A percentile compares a stretch with the other conserved stretches of the same genome.
Evolutionary conservation across 1,139 yeast species (phyloP).

Genomic region (Debaryomycetaceae sp.): DNA sequence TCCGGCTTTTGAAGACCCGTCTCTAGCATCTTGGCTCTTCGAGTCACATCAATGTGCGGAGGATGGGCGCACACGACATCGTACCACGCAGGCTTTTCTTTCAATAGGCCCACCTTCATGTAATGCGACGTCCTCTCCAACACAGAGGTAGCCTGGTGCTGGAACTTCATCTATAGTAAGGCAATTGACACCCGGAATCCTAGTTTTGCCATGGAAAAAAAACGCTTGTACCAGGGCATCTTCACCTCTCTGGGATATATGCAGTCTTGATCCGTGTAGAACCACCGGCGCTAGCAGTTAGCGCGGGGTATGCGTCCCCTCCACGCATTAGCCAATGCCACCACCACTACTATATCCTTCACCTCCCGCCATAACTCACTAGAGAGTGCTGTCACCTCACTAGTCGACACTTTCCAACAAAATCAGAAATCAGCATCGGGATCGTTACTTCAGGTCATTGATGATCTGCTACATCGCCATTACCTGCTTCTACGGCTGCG

Average conservation of each 20-base stretch:
- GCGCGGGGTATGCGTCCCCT: too few relatives aligned
- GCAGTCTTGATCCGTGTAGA: too few relatives aligned
- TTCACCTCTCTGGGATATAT: too few relatives aligned
- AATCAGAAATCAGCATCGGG: too few relatives aligned
- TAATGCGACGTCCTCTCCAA: constrained; percentile 69
- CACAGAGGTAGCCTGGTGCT: constrained; percentile 57
- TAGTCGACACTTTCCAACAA: too few relatives aligned
- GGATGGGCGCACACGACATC: constrained; percentile 74
- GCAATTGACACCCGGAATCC: too few relatives aligned
- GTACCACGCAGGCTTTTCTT: constrained; percentile 76
- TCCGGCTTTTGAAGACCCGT: constrained; percentile 15
- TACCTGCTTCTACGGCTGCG: background rate
- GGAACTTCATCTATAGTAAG: constrained; percentile 44
- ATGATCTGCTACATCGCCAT: background rate
- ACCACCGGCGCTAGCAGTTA: too few relatives aligned
- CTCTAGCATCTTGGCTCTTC: constrained; percentile 26
- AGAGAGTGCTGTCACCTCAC: too few relatives aligned
- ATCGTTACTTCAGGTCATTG: background rate
- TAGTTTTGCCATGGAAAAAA: constrained; percentile 4
- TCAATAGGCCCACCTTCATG: constrained; percentile 53
- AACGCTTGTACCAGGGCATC: constrained; percentile 1
- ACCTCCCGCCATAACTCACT: too few relatives aligned
- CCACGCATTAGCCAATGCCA: too few relatives aligned
- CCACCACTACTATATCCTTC: too few relatives aligned
- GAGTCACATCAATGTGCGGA: constrained; percentile 55